Percentiles rank a stretch among this genome's conserved stretches.
Evolutionary conservation across 2,329 filamentous ascomycete genomes (phyloP).

Genomic region (Penicillium occitanis): DNA sequence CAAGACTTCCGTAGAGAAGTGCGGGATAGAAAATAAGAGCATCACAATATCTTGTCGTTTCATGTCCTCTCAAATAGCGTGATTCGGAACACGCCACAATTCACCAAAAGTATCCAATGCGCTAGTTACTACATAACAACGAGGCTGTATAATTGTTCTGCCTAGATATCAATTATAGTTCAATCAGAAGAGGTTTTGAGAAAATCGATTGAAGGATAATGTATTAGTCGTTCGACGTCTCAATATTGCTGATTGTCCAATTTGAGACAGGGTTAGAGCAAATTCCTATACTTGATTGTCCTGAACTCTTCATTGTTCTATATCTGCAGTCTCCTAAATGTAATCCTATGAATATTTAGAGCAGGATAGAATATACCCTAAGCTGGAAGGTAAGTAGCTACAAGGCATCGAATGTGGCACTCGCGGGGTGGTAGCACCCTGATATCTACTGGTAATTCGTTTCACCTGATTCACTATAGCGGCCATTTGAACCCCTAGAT

Average conservation of each 20-base stretch:
- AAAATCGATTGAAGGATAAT: neutral
- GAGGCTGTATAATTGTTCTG: neutral
- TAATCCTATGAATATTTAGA: neutral
- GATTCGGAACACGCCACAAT: neutral
- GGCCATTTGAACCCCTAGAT: constrained; percentile 24
- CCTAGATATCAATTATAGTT: neutral
- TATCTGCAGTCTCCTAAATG: neutral
- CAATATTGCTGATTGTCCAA: neutral
- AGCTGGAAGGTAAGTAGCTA: neutral
- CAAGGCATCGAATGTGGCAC: neutral
- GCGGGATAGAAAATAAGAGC: neutral
- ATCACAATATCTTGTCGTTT: neutral
- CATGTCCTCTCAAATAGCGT: neutral
- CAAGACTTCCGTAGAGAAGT: neutral
- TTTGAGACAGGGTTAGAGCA: neutral
- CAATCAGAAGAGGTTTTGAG: neutral
- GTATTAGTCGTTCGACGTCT: neutral
- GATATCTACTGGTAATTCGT: constrained; percentile 21
- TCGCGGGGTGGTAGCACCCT: neutral
- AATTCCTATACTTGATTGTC: neutral
- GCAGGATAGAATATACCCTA: neutral
- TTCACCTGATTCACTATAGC: constrained; percentile 25
- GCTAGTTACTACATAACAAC: neutral
- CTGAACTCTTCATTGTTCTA: neutral
- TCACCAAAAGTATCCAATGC: neutral